These are phyloP conservation scores for Aspergillus sp. DNA, from an alignment of 2,329 filamentous ascomycete genomes.

Conservation along the genomic window DNA sequence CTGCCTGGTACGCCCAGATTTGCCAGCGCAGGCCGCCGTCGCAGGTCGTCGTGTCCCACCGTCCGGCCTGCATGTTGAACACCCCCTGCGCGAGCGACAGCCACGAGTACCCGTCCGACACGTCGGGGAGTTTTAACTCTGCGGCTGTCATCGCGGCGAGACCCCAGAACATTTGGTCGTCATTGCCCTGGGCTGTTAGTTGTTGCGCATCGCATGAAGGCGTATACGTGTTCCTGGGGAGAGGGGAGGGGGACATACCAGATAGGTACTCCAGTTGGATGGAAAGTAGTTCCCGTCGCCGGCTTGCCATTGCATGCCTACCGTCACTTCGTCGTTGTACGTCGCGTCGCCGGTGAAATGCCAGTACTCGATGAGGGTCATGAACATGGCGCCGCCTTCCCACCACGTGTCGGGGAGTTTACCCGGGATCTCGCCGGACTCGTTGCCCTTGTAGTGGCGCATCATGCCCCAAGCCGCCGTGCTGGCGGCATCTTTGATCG, in stretches of 20 bases:
- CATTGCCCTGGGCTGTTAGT: slow-evolving; percentile 54
- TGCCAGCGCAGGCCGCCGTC: slow-evolving; percentile 77
- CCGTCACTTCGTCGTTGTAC: slow-evolving; percentile 59
- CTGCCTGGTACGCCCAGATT: slow-evolving; percentile 73
- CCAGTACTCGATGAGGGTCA: slow-evolving; percentile 68
- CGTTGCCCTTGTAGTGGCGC: slow-evolving; percentile 52
- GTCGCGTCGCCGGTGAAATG: slow-evolving; percentile 62
- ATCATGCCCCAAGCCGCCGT: slow-evolving; percentile 49
- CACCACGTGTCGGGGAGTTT: slow-evolving; percentile 72
- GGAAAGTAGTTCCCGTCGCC: slow-evolving; percentile 38
- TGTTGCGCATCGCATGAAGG: too few species aligned
- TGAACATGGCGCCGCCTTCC: slow-evolving; percentile 68
- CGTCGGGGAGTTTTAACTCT: slow-evolving; percentile 62
- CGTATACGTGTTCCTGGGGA: neutral
- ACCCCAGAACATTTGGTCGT: slow-evolving; percentile 70
- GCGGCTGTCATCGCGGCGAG: slow-evolving; percentile 66
- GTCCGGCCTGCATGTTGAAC: slow-evolving; percentile 66
- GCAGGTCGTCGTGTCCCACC: slow-evolving; percentile 69
- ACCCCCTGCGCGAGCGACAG: slow-evolving; percentile 64
- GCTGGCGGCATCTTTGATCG: slow-evolving; percentile 43
- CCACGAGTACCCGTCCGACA: slow-evolving; percentile 43
- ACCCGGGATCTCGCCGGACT: slow-evolving; percentile 50
- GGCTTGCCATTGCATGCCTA: slow-evolving; percentile 32
- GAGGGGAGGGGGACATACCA: slow-evolving; percentile 1
- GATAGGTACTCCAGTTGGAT: slow-evolving; percentile 34